phyloP scores from a whole-genome alignment of 306 rosid species.

The Cucurbita pepo region DNA sequence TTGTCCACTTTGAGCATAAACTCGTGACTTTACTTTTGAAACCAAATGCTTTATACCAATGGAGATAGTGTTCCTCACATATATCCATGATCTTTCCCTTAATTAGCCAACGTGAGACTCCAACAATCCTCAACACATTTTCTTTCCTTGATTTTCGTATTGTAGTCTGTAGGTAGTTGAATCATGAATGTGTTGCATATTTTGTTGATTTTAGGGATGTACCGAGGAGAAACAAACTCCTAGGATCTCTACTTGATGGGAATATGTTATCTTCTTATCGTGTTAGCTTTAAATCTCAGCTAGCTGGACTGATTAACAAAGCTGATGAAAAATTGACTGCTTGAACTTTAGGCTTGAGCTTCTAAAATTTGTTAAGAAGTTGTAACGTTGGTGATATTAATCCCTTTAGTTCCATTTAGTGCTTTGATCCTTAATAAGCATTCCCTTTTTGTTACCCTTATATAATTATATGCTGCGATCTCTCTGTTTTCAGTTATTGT shows the following conservation, averaged over 20 bases:
- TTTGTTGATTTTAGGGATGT: neutral
- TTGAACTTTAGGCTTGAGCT: constrained; percentile 8
- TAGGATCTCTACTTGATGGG: neutral
- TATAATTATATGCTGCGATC: neutral
- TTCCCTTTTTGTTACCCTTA: neutral
- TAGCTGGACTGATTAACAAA: neutral
- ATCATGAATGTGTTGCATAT: neutral
- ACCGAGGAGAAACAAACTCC: neutral
- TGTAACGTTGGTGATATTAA: neutral
- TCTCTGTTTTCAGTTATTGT: constrained; percentile 48
- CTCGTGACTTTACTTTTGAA: too few species aligned
- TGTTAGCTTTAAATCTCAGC: neutral
- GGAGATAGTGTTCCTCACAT: too few species aligned
- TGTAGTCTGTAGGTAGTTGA: neutral
- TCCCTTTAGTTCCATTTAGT: neutral
- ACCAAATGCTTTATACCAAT: too few species aligned
- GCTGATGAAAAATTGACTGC: neutral
- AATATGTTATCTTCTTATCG: neutral
- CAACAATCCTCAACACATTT: neutral
- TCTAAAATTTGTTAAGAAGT: neutral
- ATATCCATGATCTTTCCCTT: too few species aligned
- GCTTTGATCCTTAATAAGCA: neutral
- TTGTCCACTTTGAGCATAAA: too few species aligned
- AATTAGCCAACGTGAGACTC: too few species aligned
- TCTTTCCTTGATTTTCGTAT: neutral